Conservation (phyloP, 2,329 filamentous ascomycete species). For the Zymoseptoria tritici region DNA sequence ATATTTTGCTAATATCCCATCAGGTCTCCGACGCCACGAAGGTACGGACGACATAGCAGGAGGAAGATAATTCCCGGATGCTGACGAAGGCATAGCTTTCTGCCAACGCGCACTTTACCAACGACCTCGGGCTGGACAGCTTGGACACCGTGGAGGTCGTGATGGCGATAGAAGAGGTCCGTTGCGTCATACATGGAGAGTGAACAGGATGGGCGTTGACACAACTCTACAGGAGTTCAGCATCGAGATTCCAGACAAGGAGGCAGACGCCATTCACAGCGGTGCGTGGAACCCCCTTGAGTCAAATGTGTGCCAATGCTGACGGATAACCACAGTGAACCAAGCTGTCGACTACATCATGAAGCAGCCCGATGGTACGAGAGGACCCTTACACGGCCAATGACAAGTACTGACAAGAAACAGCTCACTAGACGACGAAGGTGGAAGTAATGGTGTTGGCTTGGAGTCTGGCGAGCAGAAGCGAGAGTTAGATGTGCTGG, state of each 20-base stretch:
- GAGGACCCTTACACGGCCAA: not conserved
- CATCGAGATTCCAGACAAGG: constrained; percentile 98
- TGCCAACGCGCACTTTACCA: constrained; percentile 79
- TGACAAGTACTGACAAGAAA: constrained; percentile 13
- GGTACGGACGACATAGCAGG: constrained; percentile 34
- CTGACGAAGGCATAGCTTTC: constrained; percentile 58
- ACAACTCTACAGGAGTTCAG: constrained; percentile 57
- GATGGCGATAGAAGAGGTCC: constrained; percentile 97
- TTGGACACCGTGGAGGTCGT: constrained; percentile 98
- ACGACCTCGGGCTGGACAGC: constrained; percentile 94
- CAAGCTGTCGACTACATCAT: constrained; percentile 93
- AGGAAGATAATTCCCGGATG: not conserved
- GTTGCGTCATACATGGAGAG: constrained; percentile 28
- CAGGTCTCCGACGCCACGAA: constrained; percentile 58
- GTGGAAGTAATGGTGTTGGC: not conserved
- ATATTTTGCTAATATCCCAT: constrained; percentile 15
- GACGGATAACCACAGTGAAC: constrained; percentile 56
- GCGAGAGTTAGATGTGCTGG: not conserved
- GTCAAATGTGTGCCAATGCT: constrained; percentile 18
- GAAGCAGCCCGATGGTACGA: constrained; percentile 83
- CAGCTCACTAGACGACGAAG: constrained; percentile 24
- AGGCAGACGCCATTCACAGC: constrained; percentile 88
- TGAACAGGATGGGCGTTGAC: constrained; percentile 43
- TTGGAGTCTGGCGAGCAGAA: not conserved
- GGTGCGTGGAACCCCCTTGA: constrained; percentile 50